phyloP scores from a whole-genome alignment of 495 filamentous ascomycete genomes.

The Zalerion maritima region DNA sequence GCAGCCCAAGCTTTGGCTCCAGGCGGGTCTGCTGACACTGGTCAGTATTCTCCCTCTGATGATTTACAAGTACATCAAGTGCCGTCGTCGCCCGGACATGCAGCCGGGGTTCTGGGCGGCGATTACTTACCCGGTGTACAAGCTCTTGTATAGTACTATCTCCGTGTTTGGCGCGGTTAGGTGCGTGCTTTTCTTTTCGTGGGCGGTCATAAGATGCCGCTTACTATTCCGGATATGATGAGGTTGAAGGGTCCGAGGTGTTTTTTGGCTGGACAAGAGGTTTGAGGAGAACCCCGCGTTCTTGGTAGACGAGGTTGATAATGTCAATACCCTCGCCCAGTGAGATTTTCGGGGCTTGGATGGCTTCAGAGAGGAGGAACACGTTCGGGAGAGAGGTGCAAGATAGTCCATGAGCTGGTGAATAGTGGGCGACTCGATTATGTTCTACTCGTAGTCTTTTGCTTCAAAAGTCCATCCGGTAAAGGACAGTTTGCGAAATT shows the following conservation, averaged over 20 bases:
- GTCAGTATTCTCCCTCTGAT: constrained; percentile 3
- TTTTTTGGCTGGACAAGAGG: constrained; percentile 4
- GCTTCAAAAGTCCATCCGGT: too few relatives aligned
- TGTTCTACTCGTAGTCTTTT: too few relatives aligned
- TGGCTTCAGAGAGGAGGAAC: too few relatives aligned
- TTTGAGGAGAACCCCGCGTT: constrained; percentile 4
- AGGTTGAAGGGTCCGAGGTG: constrained; percentile 1
- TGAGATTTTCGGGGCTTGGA: too few relatives aligned
- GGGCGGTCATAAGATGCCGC: constrained; percentile 2
- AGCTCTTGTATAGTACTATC: constrained; percentile 2
- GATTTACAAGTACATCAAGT: constrained; percentile 2
- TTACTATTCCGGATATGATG: constrained; percentile 4
- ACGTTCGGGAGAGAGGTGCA: too few relatives aligned
- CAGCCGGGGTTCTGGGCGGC: constrained; percentile 3
- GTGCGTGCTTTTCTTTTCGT: constrained; percentile 1
- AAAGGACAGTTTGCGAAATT: too few relatives aligned
- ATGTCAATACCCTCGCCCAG: too few relatives aligned
- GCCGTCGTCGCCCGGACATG: constrained; percentile 2
- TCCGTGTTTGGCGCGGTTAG: constrained; percentile 4
- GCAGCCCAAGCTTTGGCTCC: background rate
- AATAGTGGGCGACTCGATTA: too few relatives aligned
- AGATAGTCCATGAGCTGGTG: too few relatives aligned
- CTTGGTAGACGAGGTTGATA: constrained; percentile 6
- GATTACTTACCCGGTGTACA: constrained; percentile 4
- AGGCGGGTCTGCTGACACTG: constrained; percentile 2